A percentile compares a stretch with the other conserved stretches of the same genome.
These are phyloP conservation scores for Agrocybe pediades DNA, from an alignment of 768 basidiomycete genomes.

Conservation along the genomic window DNA sequence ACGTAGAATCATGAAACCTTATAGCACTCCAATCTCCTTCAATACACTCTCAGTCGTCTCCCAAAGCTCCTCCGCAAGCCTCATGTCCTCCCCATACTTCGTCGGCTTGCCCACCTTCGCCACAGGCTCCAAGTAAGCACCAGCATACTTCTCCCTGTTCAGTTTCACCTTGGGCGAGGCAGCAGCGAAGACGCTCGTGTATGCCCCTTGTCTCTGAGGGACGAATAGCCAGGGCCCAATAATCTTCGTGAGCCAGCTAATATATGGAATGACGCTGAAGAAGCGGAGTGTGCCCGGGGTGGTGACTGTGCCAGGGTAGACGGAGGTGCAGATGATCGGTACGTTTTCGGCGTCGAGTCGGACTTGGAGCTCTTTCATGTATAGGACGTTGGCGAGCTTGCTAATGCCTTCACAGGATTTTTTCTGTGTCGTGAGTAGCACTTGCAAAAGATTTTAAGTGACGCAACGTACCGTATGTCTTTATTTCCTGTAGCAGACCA, in stretches of 20 bases:
- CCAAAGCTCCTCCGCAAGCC: not conserved
- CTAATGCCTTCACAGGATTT: not conserved
- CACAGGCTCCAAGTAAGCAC: not conserved
- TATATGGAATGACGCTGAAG: not conserved
- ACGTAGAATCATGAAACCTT: not conserved
- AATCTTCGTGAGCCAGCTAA: not conserved
- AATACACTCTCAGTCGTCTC: not conserved
- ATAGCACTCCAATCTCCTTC: not conserved
- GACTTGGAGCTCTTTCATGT: constrained; percentile 1
- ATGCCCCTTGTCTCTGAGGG: not conserved
- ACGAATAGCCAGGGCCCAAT: not conserved
- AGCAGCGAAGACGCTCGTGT: not conserved
- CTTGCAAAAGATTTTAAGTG: not conserved
- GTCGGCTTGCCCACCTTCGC: not conserved
- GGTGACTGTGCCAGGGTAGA: not conserved
- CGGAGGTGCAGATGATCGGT: not conserved
- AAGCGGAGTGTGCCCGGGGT: not conserved
- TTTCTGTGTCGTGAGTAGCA: not conserved
- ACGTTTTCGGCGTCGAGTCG: not conserved
- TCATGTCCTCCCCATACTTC: not conserved
- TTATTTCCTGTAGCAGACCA: not conserved
- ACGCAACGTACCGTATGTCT: not conserved
- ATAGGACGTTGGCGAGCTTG: not conserved
- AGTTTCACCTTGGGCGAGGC: not conserved
- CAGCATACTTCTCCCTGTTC: not conserved